These are phyloP conservation scores for Ceriops decandra DNA, from an alignment of 345 rosid species.

Conservation along the genomic window DNA sequence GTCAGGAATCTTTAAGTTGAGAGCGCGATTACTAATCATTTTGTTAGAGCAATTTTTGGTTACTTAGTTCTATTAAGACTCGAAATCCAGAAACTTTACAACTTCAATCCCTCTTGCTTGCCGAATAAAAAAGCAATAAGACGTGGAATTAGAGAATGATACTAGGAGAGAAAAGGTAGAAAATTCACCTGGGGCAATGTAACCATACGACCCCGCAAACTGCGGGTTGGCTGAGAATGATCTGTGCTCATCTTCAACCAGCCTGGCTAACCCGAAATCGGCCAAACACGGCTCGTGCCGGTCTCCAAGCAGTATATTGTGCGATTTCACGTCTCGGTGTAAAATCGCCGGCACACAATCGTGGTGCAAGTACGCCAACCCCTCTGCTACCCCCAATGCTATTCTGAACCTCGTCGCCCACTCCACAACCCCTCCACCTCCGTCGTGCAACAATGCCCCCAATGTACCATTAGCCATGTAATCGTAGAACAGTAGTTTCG, in stretches of 20 bases:
- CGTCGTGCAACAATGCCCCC: constrained; percentile 55
- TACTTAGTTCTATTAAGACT: too few species aligned
- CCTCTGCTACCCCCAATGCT: constrained; percentile 73
- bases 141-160: not conserved
- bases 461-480: constrained; percentile 68
- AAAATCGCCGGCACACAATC: constrained; percentile 78
- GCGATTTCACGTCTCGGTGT: constrained; percentile 83
- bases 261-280: constrained; percentile 78
- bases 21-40: too few species aligned
- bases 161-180: not conserved
- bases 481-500: constrained; percentile 65
- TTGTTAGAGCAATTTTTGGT: too few species aligned
- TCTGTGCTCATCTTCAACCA: constrained; percentile 47
- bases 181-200: constrained; percentile 83
- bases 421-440: constrained; percentile 28
- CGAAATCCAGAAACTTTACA: too few species aligned
- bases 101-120: too few species aligned
- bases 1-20: too few species aligned
- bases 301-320: constrained; percentile 69
- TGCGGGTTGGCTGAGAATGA: constrained; percentile 52
- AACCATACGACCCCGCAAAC: constrained; percentile 85
- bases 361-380: constrained; percentile 77
- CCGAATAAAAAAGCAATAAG: too few species aligned
- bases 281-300: constrained; percentile 65
- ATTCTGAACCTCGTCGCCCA: constrained; percentile 76